phyloP scores from a whole-genome alignment of 371 early-diverging fungal species.

The Actinomortierella wolfii region DNA sequence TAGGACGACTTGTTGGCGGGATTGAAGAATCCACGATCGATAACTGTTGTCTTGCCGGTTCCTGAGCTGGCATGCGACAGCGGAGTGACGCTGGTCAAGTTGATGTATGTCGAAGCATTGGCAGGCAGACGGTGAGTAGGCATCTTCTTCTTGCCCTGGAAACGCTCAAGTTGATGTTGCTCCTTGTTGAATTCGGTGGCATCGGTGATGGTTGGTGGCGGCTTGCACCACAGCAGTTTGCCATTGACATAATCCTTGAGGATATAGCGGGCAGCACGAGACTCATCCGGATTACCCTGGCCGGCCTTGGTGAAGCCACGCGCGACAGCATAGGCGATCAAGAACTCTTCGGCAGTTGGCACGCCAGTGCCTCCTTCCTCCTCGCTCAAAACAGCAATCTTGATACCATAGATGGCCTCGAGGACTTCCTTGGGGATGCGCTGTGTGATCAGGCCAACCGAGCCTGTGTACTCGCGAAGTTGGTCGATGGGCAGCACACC shows the following conservation, averaged over 20 bases:
- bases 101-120: conserved; percentile 55
- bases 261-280: conserved; percentile 93
- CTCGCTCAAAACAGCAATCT: conserved; percentile 71
- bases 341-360: conserved; percentile 83
- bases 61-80: conserved; percentile 48
- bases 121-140: conserved; percentile 59
- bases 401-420: conserved; percentile 94
- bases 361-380: conserved; percentile 85
- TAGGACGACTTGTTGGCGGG: conserved; percentile 47
- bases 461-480: conserved; percentile 93
- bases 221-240: conserved; percentile 85
- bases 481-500: conserved; percentile 99
- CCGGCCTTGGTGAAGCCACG: conserved; percentile 90
- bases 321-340: conserved; percentile 84
- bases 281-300: conserved; percentile 97
- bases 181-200: conserved; percentile 76
- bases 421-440: conserved; percentile 89
- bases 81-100: conserved; percentile 52
- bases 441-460: conserved; percentile 80
- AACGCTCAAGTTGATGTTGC: conserved; percentile 64
- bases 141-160: conserved; percentile 60
- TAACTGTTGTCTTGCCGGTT: conserved; percentile 58
- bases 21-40: conserved; percentile 72
- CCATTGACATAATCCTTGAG: conserved; percentile 97
- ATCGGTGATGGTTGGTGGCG: conserved; percentile 71